Evolutionary conservation across 768 basidiomycete species (phyloP).

Genomic region (Hypholoma fasciculare): DNA sequence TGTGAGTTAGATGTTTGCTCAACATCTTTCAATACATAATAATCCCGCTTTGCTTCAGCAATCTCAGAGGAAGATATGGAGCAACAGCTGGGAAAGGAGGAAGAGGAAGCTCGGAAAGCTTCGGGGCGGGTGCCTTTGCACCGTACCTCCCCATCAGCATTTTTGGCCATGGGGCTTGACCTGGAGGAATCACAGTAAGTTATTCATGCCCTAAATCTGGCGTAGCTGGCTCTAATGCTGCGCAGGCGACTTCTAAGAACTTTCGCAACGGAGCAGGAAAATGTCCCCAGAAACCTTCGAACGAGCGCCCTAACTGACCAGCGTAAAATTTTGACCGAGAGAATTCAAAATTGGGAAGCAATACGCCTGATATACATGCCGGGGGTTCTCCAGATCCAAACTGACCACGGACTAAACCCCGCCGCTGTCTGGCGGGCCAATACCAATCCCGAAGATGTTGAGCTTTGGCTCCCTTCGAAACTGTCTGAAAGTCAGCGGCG

Average conservation of each 20-base stretch:
- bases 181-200: slow-evolving; percentile 8
- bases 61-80: background rate
- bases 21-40: no score
- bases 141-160: background rate
- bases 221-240: background rate
- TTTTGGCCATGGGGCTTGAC: background rate
- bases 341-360: slow-evolving; percentile 9
- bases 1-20: no score
- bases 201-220: no score
- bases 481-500: background rate
- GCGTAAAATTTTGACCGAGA: background rate
- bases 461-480: slow-evolving; percentile 7
- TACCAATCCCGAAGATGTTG: slow-evolving; percentile 3
- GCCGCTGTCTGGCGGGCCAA: background rate
- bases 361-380: slow-evolving; percentile 15
- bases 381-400: slow-evolving; percentile 13
- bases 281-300: background rate
- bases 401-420: background rate
- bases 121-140: background rate
- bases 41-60: no score
- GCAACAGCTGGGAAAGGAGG: background rate
- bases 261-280: background rate
- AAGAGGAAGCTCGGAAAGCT: background rate
- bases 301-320: background rate
- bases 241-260: no score